Evolutionary conservation across 1,139 yeast genomes (phyloP), one percentile per base, ranked within the genome.

Genomic region (Williopsis jadinii): DNA sequence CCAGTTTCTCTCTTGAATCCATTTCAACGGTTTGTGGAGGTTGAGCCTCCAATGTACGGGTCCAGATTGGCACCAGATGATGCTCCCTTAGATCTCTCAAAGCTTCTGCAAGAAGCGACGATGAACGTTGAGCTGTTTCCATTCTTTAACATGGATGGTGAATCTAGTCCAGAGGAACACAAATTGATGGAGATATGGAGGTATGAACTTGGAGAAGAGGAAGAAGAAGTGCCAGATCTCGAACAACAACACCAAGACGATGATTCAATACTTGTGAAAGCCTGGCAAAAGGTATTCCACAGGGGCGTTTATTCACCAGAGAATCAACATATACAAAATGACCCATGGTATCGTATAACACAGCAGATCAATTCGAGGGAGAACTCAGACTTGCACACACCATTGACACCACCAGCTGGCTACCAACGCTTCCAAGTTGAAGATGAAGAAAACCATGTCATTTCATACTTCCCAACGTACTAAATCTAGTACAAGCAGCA

Each of bases 331-430:
- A 32, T 13, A 4, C 34, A 38, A 29, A 41, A 42, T 12, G 40
- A 47, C 30, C 53, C 54, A 11, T 53, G 57, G 57, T 46, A 40
- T 13, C 40, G 40, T n/a, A 47, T 53, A 26, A 28, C 46, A 14
- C n/a, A 33, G 26, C n/a, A 8, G 26, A n/a, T 33, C 9, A 26
- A 14, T 5, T 14, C 29, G 9, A 9, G 33, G 24, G 29, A 14
- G 6, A 19, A 27, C 19, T 19, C 24, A 19, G 6, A 6, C 6
- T 19, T 19, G 24, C 24, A 19, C 24, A 19, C 24, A 19, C 24
- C 24, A 19, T 19, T 19, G 24, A 19, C 24, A 6, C 24, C 24
- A 19, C 24, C 24, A 19, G 24, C 4, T 19, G 24, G 24, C 6
- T 19, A 19, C 24, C 24, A 19, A 19, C 24, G 24, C 6, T 19